Evolutionary conservation across 108 stramenopile species (phyloP).

Genomic region (Cyclostephanos tholiformis): DNA sequence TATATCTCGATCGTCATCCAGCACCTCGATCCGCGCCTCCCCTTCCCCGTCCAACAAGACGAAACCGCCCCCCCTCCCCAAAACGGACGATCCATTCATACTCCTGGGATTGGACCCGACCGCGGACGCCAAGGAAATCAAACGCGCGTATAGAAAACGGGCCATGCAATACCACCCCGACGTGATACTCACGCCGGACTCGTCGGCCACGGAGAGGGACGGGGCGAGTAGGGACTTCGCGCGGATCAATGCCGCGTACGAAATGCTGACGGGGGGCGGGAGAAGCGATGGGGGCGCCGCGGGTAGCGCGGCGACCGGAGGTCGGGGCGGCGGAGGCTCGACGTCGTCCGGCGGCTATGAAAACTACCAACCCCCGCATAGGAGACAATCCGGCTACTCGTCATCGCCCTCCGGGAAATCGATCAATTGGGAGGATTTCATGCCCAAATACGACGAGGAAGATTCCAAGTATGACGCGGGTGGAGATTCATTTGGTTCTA

Average conservation of each 20-base stretch:
- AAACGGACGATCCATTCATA: constrained; percentile 50
- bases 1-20: neutral
- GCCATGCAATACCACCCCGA: constrained; percentile 88
- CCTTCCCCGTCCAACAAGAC: constrained; percentile 21
- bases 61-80: constrained; percentile 46
- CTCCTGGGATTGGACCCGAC: constrained; percentile 58
- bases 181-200: constrained; percentile 56
- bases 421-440: constrained; percentile 79
- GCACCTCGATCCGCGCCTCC: neutral
- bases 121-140: constrained; percentile 69
- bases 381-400: constrained; percentile 46
- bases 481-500: constrained; percentile 79
- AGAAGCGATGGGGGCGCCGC: constrained; percentile 5
- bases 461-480: constrained; percentile 72
- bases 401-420: constrained; percentile 38
- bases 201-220: constrained; percentile 61
- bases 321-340: constrained; percentile 14
- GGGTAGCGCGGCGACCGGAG: constrained; percentile 1
- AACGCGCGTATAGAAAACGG: constrained; percentile 76
- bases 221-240: constrained; percentile 77
- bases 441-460: constrained; percentile 71
- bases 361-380: constrained; percentile 77
- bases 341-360: constrained; percentile 32
- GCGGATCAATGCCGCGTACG: constrained; percentile 83
- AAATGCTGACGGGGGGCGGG: constrained; percentile 58